Evolutionary conservation across 257 asterid species (phyloP), one percentile per base, ranked within the genome.

Genomic region (Solanum etuberosum): DNA sequence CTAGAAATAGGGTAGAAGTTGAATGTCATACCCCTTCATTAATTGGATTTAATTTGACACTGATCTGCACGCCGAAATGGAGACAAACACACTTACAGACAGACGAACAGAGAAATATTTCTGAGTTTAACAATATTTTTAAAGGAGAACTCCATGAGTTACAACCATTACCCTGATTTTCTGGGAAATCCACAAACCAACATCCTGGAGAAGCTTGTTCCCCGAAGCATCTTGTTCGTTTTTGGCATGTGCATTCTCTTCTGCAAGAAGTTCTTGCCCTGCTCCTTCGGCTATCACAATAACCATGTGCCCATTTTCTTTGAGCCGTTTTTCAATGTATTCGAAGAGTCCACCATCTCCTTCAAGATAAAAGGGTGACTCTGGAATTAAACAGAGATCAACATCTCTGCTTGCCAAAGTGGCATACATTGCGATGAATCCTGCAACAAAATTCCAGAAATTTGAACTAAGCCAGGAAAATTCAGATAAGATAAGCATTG

Each of bases 281-380:
- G 97, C 97, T 92, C 96, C 96, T 92, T 93, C 96, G 80, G 96
- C 96, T 48, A 92, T 89, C 82, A 93, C 97, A 90, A 94, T 93
- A 88, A 93, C 97, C 96, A 94, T 93, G 86, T 94, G 97, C 54
- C 96, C 97, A 87, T 91, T 92, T 91, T 91, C 96, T 89, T 93
- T 94, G 27, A 94, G 93, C 87, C 92, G 91, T 88, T 88, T 93
- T 83, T 88, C 89, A 5, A 93, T 74, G 67, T 90, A 92, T 80
- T 93, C 97, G 46, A 87, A 89, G n/a, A 94, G 95, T 84, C 96
- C 97, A 80, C 95, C 92, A 78, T 90, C 81, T 86, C 95, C 97
- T 88, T 94, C 97, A 34, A 94, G 93, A 89, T 91, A 93, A 91
- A 94, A 94, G 59, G 96, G 95, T 14, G 96, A 89, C 89, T 94